Conservation (phyloP, 441 rosid species). For the Jatropha podagrica region DNA sequence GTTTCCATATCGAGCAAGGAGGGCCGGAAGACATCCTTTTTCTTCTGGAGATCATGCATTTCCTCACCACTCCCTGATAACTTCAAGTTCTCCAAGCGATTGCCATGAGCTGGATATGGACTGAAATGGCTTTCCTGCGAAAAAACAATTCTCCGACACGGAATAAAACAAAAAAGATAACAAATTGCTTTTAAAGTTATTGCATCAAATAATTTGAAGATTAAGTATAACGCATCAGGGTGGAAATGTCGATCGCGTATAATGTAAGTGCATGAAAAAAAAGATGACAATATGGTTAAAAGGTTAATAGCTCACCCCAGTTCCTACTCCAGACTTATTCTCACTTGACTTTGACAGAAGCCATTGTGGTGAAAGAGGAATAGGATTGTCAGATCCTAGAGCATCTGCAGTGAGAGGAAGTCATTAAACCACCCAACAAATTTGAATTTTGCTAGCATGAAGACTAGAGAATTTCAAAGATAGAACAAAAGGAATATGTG, state of each 20-base stretch:
- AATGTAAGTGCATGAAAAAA: not conserved
- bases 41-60: slow-evolving; percentile 62
- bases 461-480: not conserved
- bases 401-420: slow-evolving; percentile 56
- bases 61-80: slow-evolving; percentile 61
- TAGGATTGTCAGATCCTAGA: slow-evolving; percentile 68
- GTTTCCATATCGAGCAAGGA: slow-evolving; percentile 82
- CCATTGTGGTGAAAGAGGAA: slow-evolving; percentile 99
- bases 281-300: not conserved
- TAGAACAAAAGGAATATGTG: not conserved
- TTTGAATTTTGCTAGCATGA: not conserved
- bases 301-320: slow-evolving; percentile 57
- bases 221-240: not conserved
- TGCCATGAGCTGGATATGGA: slow-evolving; percentile 41
- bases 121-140: slow-evolving; percentile 58
- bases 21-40: slow-evolving; percentile 84
- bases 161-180: not conserved
- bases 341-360: slow-evolving; percentile 93
- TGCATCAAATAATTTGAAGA: slow-evolving; percentile 9
- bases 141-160: not conserved
- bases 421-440: not conserved
- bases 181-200: slow-evolving; percentile 1
- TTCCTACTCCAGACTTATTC: slow-evolving; percentile 71
- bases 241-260: not conserved
- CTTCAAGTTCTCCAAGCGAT: slow-evolving; percentile 46